Conservation (phyloP, 2,329 filamentous ascomycete genomes). For the Metarhizium humberi region DNA sequence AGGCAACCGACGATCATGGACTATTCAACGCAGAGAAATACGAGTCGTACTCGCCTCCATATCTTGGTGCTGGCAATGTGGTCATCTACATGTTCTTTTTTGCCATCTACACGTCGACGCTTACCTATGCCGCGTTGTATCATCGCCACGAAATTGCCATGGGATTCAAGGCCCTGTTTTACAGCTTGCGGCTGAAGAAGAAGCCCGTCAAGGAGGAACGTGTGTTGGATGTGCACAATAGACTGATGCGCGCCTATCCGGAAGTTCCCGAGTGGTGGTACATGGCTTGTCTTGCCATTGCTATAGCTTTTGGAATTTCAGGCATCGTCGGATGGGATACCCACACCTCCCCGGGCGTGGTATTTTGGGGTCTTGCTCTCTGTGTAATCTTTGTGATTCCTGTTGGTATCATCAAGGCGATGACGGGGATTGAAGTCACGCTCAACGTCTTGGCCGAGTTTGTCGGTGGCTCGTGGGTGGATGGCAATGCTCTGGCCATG, state of each 20-base stretch:
- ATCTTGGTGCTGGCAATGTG: conserved; percentile 39
- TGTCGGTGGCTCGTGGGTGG: conserved; percentile 40
- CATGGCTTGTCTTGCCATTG: conserved; percentile 28
- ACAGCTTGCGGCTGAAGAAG: conserved; percentile 34
- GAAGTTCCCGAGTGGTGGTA: conserved; percentile 50
- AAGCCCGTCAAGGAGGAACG: conserved; percentile 23
- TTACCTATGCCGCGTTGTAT: conserved; percentile 42
- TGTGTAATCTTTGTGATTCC: conserved; percentile 42
- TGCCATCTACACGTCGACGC: conserved; percentile 40
- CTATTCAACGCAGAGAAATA: conserved; percentile 38
- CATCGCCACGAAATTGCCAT: conserved; percentile 41
- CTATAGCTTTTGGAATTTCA: conserved; percentile 35
- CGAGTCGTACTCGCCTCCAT: conserved; percentile 41
- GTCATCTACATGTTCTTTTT: conserved; percentile 47
- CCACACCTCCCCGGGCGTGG: conserved; percentile 39
- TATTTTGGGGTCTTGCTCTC: conserved; percentile 41
- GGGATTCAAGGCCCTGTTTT: conserved; percentile 37
- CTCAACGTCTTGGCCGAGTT: conserved; percentile 45
- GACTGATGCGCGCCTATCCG: conserved; percentile 36
- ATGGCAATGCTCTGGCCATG: conserved; percentile 42
- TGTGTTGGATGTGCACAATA: conserved; percentile 36
- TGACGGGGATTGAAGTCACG: conserved; percentile 42
- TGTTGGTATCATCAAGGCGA: conserved; percentile 42
- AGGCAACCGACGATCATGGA: conserved; percentile 30
- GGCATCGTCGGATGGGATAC: conserved; percentile 40